Conservation (phyloP, 2,329 filamentous ascomycete species). For the Helotiales sp. region DNA sequence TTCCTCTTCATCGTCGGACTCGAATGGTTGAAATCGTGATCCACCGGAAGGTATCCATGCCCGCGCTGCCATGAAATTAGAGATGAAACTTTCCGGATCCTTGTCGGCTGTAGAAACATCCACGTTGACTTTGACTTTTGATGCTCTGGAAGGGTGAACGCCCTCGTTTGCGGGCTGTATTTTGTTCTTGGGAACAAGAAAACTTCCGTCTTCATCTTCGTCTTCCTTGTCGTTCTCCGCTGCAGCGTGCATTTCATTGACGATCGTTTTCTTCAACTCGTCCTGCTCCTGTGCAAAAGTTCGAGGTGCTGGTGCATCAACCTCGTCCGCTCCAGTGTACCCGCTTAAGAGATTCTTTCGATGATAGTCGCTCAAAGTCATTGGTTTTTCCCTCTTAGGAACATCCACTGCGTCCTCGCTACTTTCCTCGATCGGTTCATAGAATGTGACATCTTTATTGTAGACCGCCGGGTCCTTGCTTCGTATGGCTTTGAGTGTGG, state of each 20-base stretch:
- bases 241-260: conserved; percentile 76
- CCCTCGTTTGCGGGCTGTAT: conserved; percentile 41
- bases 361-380: conserved; percentile 89
- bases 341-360: conserved; percentile 83
- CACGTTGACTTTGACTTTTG: conserved; percentile 53
- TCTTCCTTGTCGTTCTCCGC: conserved; percentile 46
- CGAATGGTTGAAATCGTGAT: conserved; percentile 75
- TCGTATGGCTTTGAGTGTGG: conserved; percentile 82
- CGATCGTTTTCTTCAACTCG: conserved; percentile 72
- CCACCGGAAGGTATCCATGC: conserved; percentile 78
- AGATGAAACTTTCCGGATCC: conserved; percentile 89
- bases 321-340: conserved; percentile 58
- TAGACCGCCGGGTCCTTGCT: conserved; percentile 91
- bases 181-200: conserved; percentile 71
- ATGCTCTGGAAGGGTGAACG: conserved; percentile 56
- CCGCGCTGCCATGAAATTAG: conserved; percentile 89
- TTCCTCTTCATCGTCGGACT: conserved; percentile 80
- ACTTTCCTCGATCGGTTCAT: conserved; percentile 59
- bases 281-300: conserved; percentile 91
- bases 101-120: conserved; percentile 78
- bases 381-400: conserved; percentile 74
- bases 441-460: conserved; percentile 78
- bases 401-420: conserved; percentile 35
- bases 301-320: conserved; percentile 53
- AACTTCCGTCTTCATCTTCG: conserved; percentile 57